Base-by-base conservation (phyloP, 2,329 filamentous ascomycete genomes). In the Fusarium multiceps region DNA sequence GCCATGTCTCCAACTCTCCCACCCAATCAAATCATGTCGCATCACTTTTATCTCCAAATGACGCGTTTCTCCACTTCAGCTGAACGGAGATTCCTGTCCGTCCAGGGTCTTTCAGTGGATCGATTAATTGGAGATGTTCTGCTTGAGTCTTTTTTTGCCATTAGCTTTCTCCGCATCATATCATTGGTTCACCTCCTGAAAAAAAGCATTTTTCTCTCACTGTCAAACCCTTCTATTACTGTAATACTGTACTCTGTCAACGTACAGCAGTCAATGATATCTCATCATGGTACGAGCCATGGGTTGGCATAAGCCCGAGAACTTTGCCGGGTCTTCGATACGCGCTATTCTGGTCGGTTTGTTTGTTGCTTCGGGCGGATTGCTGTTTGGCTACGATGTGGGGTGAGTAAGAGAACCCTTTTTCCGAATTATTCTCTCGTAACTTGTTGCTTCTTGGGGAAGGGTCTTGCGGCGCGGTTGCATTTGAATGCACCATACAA, bases 221-320 rank as follows among this genome's bases (percentile, higher is more conserved):
- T 37, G 34, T 10, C 34, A 37, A n/a, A 37, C 16, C 34, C 34
- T 37, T 37, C 34, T 34, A 18, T 34, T 34, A 34, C 32, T 18
- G 32, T 34, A 18, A 14, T 51, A 34, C 48, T 21, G n/a, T 49
- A 10, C 21, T 20, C 23, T 51, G 16, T 25, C 32, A 34, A 34
- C 32, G 32, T 43, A 21, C 46, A n/a, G 34, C 21, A 16, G 37
- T 40, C 27, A 23, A 64, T 64, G 61, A 45, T 32, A 57, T 20
- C 21, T 25, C 82, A 83, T 83, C 85, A 89, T 89, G 87, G 86
- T 86, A 76, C 85, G 86, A 78, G 87, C 86, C 86, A 89, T 89
- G 87, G 86, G 87, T 81, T 90, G 88, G 89, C 89, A 88, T 73
- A 92, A 92, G 83, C 91, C 91, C 79, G 88, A 90, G 81, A 90